Conservation (phyloP, 768 basidiomycete genomes). For the Scleroderma citrinum region DNA sequence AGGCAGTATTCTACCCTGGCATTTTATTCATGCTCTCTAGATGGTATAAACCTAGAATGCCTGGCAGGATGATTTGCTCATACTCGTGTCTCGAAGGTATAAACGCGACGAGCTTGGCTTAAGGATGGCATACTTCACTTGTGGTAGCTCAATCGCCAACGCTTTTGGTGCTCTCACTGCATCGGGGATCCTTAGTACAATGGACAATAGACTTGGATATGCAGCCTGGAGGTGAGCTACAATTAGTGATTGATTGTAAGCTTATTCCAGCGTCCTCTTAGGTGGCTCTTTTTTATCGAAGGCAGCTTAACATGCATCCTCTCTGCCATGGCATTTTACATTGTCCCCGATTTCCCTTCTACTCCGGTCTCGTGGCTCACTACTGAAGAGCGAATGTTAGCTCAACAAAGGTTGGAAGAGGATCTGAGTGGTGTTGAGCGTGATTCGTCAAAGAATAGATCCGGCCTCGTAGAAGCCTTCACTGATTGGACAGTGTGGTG, state of each 20-base stretch:
- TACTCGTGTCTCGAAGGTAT: slow-evolving; percentile 31
- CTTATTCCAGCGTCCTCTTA: slow-evolving; percentile 14
- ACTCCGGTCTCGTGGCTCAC: slow-evolving; percentile 57
- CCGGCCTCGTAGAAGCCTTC: slow-evolving; percentile 51
- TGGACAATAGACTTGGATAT: slow-evolving; percentile 61
- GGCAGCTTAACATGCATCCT: slow-evolving; percentile 51
- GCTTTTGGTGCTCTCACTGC: slow-evolving; percentile 76
- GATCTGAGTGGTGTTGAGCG: slow-evolving; percentile 51
- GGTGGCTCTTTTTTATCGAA: slow-evolving; percentile 70
- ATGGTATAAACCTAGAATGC: slow-evolving; percentile 34
- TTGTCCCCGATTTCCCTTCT: slow-evolving; percentile 70
- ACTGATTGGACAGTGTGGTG: slow-evolving; percentile 81
- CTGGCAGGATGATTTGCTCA: not conserved
- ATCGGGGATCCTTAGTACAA: slow-evolving; percentile 63
- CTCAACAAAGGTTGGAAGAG: slow-evolving; percentile 53
- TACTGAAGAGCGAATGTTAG: slow-evolving; percentile 47
- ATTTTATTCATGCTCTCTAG: slow-evolving; percentile 61
- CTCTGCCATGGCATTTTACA: slow-evolving; percentile 46
- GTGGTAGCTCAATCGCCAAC: slow-evolving; percentile 71
- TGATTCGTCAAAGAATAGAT: slow-evolving; percentile 33
- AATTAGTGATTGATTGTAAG: not conserved
- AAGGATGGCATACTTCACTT: slow-evolving; percentile 59
- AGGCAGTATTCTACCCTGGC: slow-evolving; percentile 67
- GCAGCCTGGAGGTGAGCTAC: slow-evolving; percentile 63
- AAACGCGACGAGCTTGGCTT: slow-evolving; percentile 62